Base-by-base conservation (phyloP, 495 filamentous ascomycete species). In the Penicillium turbatum region DNA sequence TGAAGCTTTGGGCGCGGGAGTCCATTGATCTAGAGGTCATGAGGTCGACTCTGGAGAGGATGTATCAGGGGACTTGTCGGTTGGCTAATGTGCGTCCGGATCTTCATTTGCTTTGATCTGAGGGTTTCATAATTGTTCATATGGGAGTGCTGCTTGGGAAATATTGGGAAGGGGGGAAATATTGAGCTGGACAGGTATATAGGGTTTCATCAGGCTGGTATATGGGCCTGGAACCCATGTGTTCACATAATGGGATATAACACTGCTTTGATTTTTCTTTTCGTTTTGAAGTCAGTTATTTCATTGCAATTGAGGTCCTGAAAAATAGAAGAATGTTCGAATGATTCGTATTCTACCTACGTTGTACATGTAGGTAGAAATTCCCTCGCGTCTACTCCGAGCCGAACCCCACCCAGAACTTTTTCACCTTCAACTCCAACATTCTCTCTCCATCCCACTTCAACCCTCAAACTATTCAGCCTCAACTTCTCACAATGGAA, bases 1-100 rank as follows among this genome's bases (percentile, higher is more conserved):
- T 66, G 41, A 44, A 21, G 47, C 37, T 47, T 43, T 66, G 63
- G 63, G 42, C 46, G n/a, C 17, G 13, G 5, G 61, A 66, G 35
- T 59, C 61, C 5, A 50, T 48, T 41, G 63, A 66, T 45, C n/a
- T 66, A n/a, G 53, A 64, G 26, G 41, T 64, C 34, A 66, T 66
- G 63, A 34, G 49, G 24, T 39, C 53, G 1, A 64, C 51, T 6
- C 21, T 66, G 19, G 57, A 66, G 48, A 58, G 63, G 36, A 64
- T 66, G 63, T 66, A 59, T 49, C 49, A 59, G 41, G 61, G 61
- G 0, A 64, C 63, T 21, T 66, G 57, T 55, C 53, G 53, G 31
- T 42, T 66, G 43, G 63, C 55, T 44, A 62, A 56, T 19, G 40
- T 54, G 5, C 39, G 57, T 16, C 19, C 49, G 0, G 51, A 59